Percentiles rank a stretch among this genome's conserved stretches.
Conservation (phyloP, 176 grass and related monocot species). For the Oryza punctata region DNA sequence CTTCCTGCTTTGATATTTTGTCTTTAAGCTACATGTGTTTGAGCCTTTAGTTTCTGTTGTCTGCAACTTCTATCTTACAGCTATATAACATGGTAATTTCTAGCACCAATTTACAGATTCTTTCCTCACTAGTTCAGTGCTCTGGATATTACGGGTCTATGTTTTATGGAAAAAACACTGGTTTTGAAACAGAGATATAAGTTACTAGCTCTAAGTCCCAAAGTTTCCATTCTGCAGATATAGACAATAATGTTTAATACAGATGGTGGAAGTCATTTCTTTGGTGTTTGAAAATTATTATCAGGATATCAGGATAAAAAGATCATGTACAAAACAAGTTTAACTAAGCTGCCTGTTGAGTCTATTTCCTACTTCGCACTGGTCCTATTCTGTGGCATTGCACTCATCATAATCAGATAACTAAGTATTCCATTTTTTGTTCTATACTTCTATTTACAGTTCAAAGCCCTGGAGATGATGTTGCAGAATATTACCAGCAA, state of each 20-base stretch:
- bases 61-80: no score
- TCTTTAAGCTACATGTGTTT: background rate
- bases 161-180: no score
- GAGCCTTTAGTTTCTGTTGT: background rate
- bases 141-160: no score
- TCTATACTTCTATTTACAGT: background rate
- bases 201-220: no score
- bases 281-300: background rate
- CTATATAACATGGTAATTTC: background rate
- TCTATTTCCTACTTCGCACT: background rate
- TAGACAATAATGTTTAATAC: background rate
- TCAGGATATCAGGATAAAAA: no score
- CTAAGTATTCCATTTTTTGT: background rate
- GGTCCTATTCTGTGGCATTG: background rate
- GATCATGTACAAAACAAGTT: background rate
- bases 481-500: conserved; percentile 74
- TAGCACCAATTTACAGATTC: background rate
- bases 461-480: conserved; percentile 56
- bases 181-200: no score
- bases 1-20: background rate
- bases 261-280: background rate
- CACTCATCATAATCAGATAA: background rate
- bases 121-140: background rate
- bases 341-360: background rate
- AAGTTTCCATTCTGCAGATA: no score